Base-by-base conservation (phyloP, 1,284 basidiomycete genomes). In the Hypsizygus ulmarius region DNA sequence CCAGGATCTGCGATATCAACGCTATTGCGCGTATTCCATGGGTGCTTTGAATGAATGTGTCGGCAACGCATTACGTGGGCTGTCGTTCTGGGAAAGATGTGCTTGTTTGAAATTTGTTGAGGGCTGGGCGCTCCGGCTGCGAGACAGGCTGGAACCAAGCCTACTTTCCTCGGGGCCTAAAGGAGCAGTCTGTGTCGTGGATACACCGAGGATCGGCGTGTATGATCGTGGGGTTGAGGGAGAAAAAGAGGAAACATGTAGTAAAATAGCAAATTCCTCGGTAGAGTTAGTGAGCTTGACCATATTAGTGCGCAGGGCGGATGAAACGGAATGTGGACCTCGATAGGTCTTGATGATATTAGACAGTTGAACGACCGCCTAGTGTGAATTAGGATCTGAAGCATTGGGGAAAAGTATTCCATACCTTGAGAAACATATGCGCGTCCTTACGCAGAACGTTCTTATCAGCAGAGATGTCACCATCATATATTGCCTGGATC, bases 181-280 rank as follows among this genome's bases (percentile, higher is more conserved):
- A 9, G 40, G 11, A 39, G 39, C 55, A 54, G 45, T 44, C 39
- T 38, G 32, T 42, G 50, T 38, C 43, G 50, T 38, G 50, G 53
- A 56, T 55, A 43, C 55, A 46, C 45, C 55, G 28, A 67, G 64
- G 68, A 81, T 72, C 9, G 86, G 84, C 29, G 84, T 83, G 61
- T 79, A 80, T 11, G 83, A 70, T 28, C 81, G 71, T 28, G 79
- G 70, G 15, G 63, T 64, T 37, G 79, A 68, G 2, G 79, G 74
- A 27, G 88, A 80, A 59, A 86, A 84, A 0, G 87, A 88, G n/a
- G 88, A 88, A 40, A 87, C 82, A 60, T 88, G 86, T 12, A 90
- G 67, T 41, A 91, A 72, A 59, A 88, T 86, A 43, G 86, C 80
- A 55, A 89, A 84, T 60, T 87, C 86, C 64, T 90, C 84, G 7